Evolutionary conservation across 148 eudicot genomes (phyloP), one percentile per base, ranked within the genome.

Genomic region (Rhododendron vialii): DNA sequence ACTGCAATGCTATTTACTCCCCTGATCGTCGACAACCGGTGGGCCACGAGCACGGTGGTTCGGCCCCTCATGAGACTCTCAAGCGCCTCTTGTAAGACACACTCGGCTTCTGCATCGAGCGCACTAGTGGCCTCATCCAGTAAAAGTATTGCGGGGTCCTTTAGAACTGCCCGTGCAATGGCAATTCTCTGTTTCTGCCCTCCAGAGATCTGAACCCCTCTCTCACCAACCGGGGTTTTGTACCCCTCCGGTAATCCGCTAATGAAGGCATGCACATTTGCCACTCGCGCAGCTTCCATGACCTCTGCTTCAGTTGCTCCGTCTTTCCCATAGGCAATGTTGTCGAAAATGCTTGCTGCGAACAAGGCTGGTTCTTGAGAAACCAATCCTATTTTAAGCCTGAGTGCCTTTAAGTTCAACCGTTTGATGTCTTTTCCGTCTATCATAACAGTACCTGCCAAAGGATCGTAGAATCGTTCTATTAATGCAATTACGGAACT

Each of bases 51-150:
- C 43, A 97, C 96, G 0, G 96, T 94, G 45, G 99, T 97, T 41
- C 99, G 94, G 3, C 98, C 96, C 87, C 96, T 92, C 99, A 97
- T 97, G 6, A 97, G 93, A 89, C 98, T 88, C 89, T 97, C 98
- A 0, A 97, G 93, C 0, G 99, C 98, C 86, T 97, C 99, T 88
- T 97, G 99, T 22, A 97, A 89, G 33, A 94, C 96, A 30, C 98
- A 93, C 88, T 97, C 98, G 0, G 99, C 94, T 83, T 97, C 99
- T 0, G 96, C 98, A 53, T 97, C 99, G 2, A 97, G 92, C 5
- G 99, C 99, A 48, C 99, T 97, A 0, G 98, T 97, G 50, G 99
- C 99, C 87, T 97, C 99, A 18, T 95, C 99, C 10, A 97, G 85
- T 1, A 95, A 85, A 3, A 97, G 95, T 57, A 97, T 95, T 7